Evolutionary conservation across 2,329 filamentous ascomycete genomes (phyloP).

Genomic region (Fusarium duplospermum): DNA sequence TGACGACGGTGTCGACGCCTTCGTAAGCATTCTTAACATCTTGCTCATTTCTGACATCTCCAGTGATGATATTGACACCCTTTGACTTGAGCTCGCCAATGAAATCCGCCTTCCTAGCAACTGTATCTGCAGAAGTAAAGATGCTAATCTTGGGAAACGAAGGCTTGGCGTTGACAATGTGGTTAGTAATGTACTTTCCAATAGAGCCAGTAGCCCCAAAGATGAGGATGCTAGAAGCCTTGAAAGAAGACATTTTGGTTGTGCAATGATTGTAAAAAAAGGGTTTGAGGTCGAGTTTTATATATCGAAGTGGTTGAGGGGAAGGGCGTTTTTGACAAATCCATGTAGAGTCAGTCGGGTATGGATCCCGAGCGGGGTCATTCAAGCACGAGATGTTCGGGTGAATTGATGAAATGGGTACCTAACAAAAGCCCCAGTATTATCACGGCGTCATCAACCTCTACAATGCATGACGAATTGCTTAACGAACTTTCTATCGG

Average conservation of each 20-base stretch:
- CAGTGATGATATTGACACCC: conserved; percentile 41
- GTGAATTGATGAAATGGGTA: conserved; percentile 4
- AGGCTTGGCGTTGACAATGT: conserved; percentile 50
- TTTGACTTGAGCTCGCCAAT: conserved; percentile 38
- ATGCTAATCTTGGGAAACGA: conserved; percentile 50
- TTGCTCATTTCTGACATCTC: conserved; percentile 51
- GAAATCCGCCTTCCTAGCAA: conserved; percentile 30
- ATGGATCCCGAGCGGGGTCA: conserved; percentile 22
- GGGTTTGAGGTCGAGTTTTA: not conserved
- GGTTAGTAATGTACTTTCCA: conserved; percentile 54
- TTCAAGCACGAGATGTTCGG: conserved; percentile 13
- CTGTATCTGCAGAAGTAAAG: conserved; percentile 44
- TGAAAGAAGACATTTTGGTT: conserved; percentile 32
- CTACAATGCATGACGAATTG: not conserved
- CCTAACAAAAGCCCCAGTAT: not conserved
- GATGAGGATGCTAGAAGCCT: conserved; percentile 37
- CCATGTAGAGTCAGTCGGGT: not conserved
- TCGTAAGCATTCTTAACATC: conserved; percentile 69
- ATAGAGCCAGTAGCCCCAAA: conserved; percentile 57
- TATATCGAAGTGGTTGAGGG: not conserved
- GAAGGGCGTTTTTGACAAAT: not conserved
- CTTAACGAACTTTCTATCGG: not conserved
- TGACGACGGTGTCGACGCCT: conserved; percentile 73
- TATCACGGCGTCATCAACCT: not conserved
- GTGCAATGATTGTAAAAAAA: not conserved